A percentile compares a stretch with the other conserved stretches of the same genome.
Conservation (phyloP, 129 eudicot genomes). For the Saposhnikovia divaricata region DNA sequence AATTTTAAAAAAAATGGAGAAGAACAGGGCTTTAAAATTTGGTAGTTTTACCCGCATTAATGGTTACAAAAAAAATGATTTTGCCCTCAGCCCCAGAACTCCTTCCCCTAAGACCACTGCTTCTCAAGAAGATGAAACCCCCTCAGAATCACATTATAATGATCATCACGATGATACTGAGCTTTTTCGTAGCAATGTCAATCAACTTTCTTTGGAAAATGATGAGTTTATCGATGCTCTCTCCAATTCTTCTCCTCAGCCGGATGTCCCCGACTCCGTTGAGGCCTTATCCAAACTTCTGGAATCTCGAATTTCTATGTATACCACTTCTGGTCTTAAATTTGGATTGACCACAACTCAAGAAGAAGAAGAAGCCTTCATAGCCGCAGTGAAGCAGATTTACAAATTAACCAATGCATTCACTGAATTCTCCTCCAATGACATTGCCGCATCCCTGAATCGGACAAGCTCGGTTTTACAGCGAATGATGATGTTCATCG, state of each 20-base stretch:
- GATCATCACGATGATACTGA: not conserved
- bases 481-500: slow-evolving; percentile 50
- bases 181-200: not conserved
- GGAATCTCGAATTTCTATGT: slow-evolving; percentile 33
- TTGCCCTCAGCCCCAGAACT: not conserved
- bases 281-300: slow-evolving; percentile 34
- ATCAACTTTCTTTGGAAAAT: slow-evolving; percentile 21
- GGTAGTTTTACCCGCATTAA: slow-evolving; percentile 24
- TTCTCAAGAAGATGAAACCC: not conserved
- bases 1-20: slow-evolving; percentile 19
- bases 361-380: slow-evolving; percentile 31
- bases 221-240: slow-evolving; percentile 33
- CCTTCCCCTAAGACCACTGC: not conserved
- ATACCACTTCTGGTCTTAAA: slow-evolving; percentile 15
- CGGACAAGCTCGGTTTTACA: slow-evolving; percentile 40
- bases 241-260: slow-evolving; percentile 27
- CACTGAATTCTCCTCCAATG: slow-evolving; percentile 31
- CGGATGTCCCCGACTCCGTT: slow-evolving; percentile 36
- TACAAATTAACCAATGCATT: slow-evolving; percentile 36
- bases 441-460: slow-evolving; percentile 17
- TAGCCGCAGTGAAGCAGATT: slow-evolving; percentile 29
- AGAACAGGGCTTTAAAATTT: slow-evolving; percentile 7
- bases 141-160: slow-evolving; percentile 1
- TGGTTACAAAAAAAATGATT: not conserved
- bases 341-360: slow-evolving; percentile 25